Conservation (phyloP, 148 eudicot species). For the Nepenthes gracilis region DNA sequence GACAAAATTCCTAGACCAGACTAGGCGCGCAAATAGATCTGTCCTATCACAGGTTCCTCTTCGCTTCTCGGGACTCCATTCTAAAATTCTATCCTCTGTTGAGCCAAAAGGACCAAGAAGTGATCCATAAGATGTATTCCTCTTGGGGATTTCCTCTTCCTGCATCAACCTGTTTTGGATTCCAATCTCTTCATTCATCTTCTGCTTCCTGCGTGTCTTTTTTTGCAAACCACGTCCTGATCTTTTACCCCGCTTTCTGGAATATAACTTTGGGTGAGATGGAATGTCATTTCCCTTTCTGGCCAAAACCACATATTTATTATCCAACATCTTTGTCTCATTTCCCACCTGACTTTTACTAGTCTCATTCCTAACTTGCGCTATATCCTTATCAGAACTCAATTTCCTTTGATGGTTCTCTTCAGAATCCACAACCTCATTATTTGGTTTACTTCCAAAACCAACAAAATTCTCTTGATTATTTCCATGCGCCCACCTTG, state of each 20-base stretch:
- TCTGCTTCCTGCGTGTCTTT: conserved; percentile 29
- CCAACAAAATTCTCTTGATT: conserved; percentile 58
- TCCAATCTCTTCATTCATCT: conserved; percentile 15
- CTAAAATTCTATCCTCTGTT: conserved; percentile 63
- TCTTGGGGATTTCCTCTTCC: conserved; percentile 58
- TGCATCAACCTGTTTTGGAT: conserved; percentile 28
- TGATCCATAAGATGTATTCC: conserved; percentile 59
- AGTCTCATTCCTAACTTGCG: conserved; percentile 12
- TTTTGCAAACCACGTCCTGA: conserved; percentile 33
- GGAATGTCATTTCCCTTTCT: conserved; percentile 16
- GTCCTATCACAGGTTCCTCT: conserved; percentile 91
- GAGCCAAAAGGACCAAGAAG: conserved; percentile 94
- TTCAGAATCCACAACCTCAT: conserved; percentile 16
- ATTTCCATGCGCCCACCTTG: conserved; percentile 92
- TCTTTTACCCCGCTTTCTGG: conserved; percentile 43
- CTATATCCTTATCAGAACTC: conserved; percentile 22
- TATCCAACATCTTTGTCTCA: conserved; percentile 11
- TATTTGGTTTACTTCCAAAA: conserved; percentile 30
- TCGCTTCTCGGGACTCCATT: conserved; percentile 94
- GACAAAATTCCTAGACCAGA: conserved; percentile 93
- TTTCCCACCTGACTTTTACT: conserved; percentile 12
- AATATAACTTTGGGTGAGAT: conserved; percentile 16
- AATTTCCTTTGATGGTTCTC: conserved; percentile 26
- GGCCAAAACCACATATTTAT: conserved; percentile 18
- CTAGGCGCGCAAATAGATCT: conserved; percentile 80